These are phyloP conservation scores for Parathielavia hyrcaniae DNA, from an alignment of 495 filamentous ascomycete species.

Conservation along the genomic window DNA sequence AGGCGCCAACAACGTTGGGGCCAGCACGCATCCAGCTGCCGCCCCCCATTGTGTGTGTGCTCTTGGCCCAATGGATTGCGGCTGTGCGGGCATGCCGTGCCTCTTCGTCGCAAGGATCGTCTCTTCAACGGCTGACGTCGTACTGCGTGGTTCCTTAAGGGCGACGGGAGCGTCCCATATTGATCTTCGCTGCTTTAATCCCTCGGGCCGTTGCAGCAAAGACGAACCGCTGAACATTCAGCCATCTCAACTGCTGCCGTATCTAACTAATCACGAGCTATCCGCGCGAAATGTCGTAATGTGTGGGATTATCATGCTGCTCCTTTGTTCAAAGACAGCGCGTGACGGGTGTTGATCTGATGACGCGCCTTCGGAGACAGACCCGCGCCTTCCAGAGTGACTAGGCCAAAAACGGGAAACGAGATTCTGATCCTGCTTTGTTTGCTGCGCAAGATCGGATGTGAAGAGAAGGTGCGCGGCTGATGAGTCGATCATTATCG, in stretches of 20 bases:
- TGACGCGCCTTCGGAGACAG: conserved; percentile 2
- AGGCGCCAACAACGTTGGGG: neutral
- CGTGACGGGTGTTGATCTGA: neutral
- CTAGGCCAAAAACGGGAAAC: neutral
- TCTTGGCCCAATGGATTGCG: too few relatives aligned
- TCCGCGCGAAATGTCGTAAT: neutral
- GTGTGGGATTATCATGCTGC: too few relatives aligned
- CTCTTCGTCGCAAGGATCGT: too few relatives aligned
- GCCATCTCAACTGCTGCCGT: too few relatives aligned
- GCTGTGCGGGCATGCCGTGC: too few relatives aligned
- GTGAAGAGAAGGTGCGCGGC: neutral
- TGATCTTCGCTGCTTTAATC: too few relatives aligned
- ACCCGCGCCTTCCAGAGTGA: neutral
- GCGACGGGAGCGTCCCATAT: too few relatives aligned
- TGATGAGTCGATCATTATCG: neutral
- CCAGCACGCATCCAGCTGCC: too few relatives aligned
- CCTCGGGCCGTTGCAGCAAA: too few relatives aligned
- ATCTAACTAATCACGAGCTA: too few relatives aligned
- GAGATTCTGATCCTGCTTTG: neutral
- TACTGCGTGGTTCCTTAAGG: too few relatives aligned
- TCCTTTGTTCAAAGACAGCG: neutral
- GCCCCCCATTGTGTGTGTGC: neutral
- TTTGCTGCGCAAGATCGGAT: neutral
- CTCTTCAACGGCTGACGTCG: neutral
- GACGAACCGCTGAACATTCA: too few relatives aligned